A percentile compares a stretch with the other conserved stretches of the same genome.
Evolutionary conservation across 2,329 filamentous ascomycete species (phyloP).

Genomic region (Pseudogymnoascus sp.): DNA sequence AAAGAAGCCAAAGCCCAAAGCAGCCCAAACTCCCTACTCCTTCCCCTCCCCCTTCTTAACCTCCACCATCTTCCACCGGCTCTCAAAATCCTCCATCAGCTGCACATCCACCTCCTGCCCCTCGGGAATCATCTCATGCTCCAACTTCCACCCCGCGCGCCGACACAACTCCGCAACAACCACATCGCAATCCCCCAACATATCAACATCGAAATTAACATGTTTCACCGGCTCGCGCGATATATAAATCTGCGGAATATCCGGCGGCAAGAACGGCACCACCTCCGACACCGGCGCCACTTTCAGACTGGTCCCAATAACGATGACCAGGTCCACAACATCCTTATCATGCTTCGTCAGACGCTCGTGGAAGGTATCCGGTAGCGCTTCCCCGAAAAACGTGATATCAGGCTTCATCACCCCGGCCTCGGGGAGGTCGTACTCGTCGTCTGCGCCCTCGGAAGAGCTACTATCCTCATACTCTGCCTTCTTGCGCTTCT

Average conservation of each 20-base stretch:
- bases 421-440: conserved; percentile 60
- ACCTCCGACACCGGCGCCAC: conserved; percentile 93
- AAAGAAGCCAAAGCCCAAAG: background rate
- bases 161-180: conserved; percentile 81
- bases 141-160: conserved; percentile 69
- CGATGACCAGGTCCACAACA: conserved; percentile 79
- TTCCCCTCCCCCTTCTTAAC: background rate
- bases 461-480: conserved; percentile 30
- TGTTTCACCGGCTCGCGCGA: conserved; percentile 76
- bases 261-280: conserved; percentile 66
- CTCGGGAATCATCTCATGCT: conserved; percentile 71
- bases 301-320: conserved; percentile 93
- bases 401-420: conserved; percentile 98
- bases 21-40: background rate
- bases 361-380: conserved; percentile 71
- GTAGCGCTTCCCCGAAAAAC: conserved; percentile 90
- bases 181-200: conserved; percentile 91
- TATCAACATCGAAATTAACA: conserved; percentile 91
- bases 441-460: conserved; percentile 40
- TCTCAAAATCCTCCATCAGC: conserved; percentile 39
- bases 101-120: conserved; percentile 53
- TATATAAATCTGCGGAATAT: conserved; percentile 86
- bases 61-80: conserved; percentile 26
- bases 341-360: conserved; percentile 75
- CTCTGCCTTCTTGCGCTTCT: conserved; percentile 22